Evolutionary conservation across 2,329 filamentous ascomycete species (phyloP).

Genomic region (Pseudocercospora ulei): DNA sequence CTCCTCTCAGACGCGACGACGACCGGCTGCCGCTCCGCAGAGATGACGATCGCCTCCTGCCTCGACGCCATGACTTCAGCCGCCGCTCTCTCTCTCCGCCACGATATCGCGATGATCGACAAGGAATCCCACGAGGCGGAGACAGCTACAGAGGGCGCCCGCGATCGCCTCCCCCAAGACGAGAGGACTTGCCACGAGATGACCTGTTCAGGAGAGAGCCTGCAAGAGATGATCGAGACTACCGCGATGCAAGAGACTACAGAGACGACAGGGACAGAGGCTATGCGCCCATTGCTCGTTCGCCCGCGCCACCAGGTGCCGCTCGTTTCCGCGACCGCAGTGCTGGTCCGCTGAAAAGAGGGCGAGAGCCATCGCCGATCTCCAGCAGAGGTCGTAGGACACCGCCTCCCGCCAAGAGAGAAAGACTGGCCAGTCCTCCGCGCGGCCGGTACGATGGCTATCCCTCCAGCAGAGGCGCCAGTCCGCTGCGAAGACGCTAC

Average conservation of each 20-base stretch:
- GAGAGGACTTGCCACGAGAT: constrained; percentile 33
- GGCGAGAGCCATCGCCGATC: constrained; percentile 41
- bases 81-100: constrained; percentile 31
- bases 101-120: constrained; percentile 26
- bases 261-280: constrained; percentile 29
- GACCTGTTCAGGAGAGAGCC: constrained; percentile 34
- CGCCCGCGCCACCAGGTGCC: constrained; percentile 31
- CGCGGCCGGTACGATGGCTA: constrained; percentile 41
- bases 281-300: constrained; percentile 29
- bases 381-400: constrained; percentile 41
- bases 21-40: constrained; percentile 23
- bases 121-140: constrained; percentile 26
- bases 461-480: constrained; percentile 34
- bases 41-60: constrained; percentile 13
- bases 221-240: constrained; percentile 27
- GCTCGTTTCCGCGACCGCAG: constrained; percentile 38
- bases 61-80: constrained; percentile 26
- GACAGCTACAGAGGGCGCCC: constrained; percentile 33
- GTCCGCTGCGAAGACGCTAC: constrained; percentile 36
- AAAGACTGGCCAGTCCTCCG: constrained; percentile 36
- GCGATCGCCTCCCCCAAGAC: constrained; percentile 30
- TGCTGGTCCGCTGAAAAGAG: constrained; percentile 38
- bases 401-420: constrained; percentile 36
- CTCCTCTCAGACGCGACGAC: constrained; percentile 16
- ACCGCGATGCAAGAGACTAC: constrained; percentile 27